A percentile compares a stretch with the other conserved stretches of the same genome.
These are phyloP conservation scores for Agrostemma githago DNA, from an alignment of 148 eudicot genomes.

Conservation along the genomic window DNA sequence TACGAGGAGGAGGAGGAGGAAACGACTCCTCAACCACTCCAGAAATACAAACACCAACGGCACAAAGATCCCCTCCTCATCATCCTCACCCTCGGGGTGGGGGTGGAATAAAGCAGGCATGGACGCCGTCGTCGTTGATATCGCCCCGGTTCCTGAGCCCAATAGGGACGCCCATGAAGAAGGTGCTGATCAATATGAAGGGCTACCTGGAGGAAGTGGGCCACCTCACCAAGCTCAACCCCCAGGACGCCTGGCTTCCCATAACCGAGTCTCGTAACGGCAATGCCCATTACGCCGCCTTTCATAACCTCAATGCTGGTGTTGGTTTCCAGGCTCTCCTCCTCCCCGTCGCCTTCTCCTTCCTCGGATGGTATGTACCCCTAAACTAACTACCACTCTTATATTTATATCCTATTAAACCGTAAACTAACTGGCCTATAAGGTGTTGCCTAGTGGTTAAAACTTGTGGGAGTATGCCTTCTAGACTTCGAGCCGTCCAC, in stretches of 20 bases:
- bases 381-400: no score
- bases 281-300: slow-evolving; percentile 91
- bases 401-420: neutral
- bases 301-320: slow-evolving; percentile 93
- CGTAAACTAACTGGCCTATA: no score
- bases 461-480: no score
- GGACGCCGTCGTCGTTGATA: slow-evolving; percentile 89
- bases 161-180: slow-evolving; percentile 96
- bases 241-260: slow-evolving; percentile 98
- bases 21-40: slow-evolving; percentile 60
- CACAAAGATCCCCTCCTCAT: slow-evolving; percentile 73
- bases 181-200: slow-evolving; percentile 83
- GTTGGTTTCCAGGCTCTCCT: slow-evolving; percentile 88
- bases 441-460: no score
- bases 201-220: slow-evolving; percentile 91
- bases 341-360: slow-evolving; percentile 90
- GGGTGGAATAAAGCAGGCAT: slow-evolving; percentile 32
- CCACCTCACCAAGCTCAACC: slow-evolving; percentile 86
- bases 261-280: slow-evolving; percentile 94
- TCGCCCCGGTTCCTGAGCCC: slow-evolving; percentile 90
- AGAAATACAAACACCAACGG: slow-evolving; percentile 73
- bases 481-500: no score
- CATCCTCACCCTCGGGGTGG: slow-evolving; percentile 26
- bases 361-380: slow-evolving; percentile 96
- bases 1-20: slow-evolving; percentile 18